Conservation (phyloP, 768 basidiomycete species). For the Leucogyrophana mollusca region DNA sequence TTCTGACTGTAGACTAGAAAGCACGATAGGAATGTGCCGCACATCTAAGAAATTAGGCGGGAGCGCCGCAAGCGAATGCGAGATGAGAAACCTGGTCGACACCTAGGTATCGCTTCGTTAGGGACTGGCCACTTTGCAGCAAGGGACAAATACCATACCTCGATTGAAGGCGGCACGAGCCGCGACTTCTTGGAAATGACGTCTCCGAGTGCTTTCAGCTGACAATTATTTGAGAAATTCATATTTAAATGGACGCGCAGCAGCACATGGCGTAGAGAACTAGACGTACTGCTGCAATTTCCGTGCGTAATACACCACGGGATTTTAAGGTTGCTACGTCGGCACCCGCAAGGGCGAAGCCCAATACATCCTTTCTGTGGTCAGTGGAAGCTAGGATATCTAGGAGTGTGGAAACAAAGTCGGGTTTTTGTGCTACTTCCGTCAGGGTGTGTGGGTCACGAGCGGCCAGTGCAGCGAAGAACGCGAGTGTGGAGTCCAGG, state of each 20-base stretch:
- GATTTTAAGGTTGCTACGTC: constrained; percentile 47
- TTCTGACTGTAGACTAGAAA: constrained; percentile 34
- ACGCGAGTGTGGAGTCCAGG: constrained; percentile 58
- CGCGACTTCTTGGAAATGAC: constrained; percentile 34
- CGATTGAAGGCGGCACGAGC: not conserved
- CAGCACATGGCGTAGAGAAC: not conserved
- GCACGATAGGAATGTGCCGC: constrained; percentile 27
- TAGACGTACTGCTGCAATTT: constrained; percentile 50
- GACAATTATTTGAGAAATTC: constrained; percentile 26
- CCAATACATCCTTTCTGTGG: constrained; percentile 47
- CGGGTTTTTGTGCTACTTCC: constrained; percentile 46
- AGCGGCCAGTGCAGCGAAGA: constrained; percentile 63
- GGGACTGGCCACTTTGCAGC: not conserved
- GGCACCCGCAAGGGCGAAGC: constrained; percentile 33
- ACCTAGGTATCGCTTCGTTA: constrained; percentile 35
- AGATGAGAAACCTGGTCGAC: constrained; percentile 53
- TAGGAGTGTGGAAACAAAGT: constrained; percentile 43
- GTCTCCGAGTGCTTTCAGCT: constrained; percentile 37
- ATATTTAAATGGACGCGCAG: not conserved
- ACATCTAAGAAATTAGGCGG: constrained; percentile 42
- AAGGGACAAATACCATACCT: constrained; percentile 14
- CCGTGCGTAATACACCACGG: constrained; percentile 55
- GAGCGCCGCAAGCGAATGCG: constrained; percentile 47
- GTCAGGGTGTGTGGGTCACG: constrained; percentile 53
- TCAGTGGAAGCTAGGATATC: constrained; percentile 34